A percentile compares a stretch with the other conserved stretches of the same genome.
phyloP scores from a whole-genome alignment of 108 stramenopile genomes.

The Cyclotella distinguenda region DNA sequence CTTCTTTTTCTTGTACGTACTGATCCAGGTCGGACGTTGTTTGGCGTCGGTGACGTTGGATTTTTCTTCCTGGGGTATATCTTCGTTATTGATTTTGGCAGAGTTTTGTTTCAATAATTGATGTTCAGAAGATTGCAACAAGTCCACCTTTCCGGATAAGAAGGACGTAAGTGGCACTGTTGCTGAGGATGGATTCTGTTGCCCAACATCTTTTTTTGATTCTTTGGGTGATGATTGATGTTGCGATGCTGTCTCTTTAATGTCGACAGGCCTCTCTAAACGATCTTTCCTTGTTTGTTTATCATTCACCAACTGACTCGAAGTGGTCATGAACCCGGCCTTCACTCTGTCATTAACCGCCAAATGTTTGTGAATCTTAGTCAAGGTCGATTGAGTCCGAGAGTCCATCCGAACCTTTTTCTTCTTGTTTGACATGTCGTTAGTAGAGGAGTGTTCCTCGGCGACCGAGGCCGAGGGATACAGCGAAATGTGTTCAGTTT shows the following conservation, averaged over 20 bases:
- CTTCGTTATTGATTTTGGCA: neutral
- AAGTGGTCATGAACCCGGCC: constrained; percentile 22
- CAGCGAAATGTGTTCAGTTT: constrained; percentile 15
- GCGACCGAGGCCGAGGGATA: neutral
- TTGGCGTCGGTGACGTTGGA: neutral
- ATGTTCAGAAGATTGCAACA: neutral
- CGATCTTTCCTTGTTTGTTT: constrained; percentile 22
- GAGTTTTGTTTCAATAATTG: no score
- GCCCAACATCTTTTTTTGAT: neutral
- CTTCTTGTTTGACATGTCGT: constrained; percentile 20
- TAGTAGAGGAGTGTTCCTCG: neutral
- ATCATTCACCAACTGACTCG: constrained; percentile 46
- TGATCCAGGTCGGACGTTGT: constrained; percentile 10
- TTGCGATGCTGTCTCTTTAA: neutral
- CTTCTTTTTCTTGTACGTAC: constrained; percentile 29
- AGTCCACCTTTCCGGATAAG: neutral
- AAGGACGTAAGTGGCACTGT: no score
- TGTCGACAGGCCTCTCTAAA: neutral
- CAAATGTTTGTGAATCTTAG: constrained; percentile 31
- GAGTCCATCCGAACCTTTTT: constrained; percentile 35
- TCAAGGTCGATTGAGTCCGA: constrained; percentile 19
- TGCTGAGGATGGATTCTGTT: no score
- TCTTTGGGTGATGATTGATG: neutral
- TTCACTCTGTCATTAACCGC: constrained; percentile 15
- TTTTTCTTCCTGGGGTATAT: neutral